These are phyloP conservation scores for Osmozyma mogii DNA, from an alignment of 805 yeast species.

Conservation along the genomic window DNA sequence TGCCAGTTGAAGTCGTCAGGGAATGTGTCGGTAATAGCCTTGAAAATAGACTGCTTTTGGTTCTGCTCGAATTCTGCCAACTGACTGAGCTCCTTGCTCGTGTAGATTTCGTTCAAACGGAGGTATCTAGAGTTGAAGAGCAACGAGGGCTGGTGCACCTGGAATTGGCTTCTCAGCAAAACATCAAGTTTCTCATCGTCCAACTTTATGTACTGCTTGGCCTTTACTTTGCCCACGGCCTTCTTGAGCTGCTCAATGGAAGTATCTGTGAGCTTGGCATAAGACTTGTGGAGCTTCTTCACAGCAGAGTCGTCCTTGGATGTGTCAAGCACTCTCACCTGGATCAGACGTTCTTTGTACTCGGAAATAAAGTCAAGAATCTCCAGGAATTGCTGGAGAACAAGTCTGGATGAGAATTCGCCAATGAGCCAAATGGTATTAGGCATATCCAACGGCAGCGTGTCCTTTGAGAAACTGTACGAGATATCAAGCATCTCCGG, in stretches of 20 bases:
- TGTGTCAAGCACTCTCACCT: slow-evolving; percentile 28
- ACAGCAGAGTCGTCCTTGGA: slow-evolving; percentile 3
- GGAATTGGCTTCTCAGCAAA: slow-evolving; percentile 23
- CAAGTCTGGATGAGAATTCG: slow-evolving; percentile 33
- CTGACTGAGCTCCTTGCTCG: slow-evolving; percentile 22
- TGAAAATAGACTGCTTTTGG: slow-evolving; percentile 32
- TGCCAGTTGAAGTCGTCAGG: slow-evolving; percentile 16
- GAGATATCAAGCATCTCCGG: slow-evolving; percentile 20
- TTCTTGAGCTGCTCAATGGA: slow-evolving; percentile 5
- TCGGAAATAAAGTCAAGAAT: slow-evolving; percentile 19
- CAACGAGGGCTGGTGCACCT: slow-evolving; percentile 30
- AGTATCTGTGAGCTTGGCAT: not conserved
- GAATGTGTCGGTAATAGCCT: slow-evolving; percentile 21
- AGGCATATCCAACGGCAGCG: slow-evolving; percentile 31
- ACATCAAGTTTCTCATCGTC: slow-evolving; percentile 7
- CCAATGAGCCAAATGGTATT: slow-evolving; percentile 52
- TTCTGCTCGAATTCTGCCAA: slow-evolving; percentile 41
- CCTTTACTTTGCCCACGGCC: not conserved
- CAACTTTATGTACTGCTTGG: not conserved
- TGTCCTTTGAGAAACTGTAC: slow-evolving; percentile 10
- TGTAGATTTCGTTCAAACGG: slow-evolving; percentile 18
- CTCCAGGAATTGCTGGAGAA: slow-evolving; percentile 38
- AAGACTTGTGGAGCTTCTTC: slow-evolving; percentile 1
- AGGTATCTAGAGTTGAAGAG: slow-evolving; percentile 50
- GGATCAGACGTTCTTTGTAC: slow-evolving; percentile 23